Base-by-base conservation (phyloP, 768 basidiomycete genomes). In the Tephrocybe sp. region DNA sequence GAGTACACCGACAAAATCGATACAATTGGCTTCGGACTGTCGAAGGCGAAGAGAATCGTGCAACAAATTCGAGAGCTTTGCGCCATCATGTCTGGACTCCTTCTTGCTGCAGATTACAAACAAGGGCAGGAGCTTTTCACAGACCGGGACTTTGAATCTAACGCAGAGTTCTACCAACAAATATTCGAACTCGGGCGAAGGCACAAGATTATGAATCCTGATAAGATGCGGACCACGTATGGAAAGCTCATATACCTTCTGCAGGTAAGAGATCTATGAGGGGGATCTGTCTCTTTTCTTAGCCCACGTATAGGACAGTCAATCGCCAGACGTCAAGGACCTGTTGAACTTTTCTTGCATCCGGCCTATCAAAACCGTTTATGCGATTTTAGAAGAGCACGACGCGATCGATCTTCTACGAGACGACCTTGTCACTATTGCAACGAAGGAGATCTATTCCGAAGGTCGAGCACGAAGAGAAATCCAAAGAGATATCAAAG, bases 1-100 rank as follows among this genome's bases (percentile, higher is more conserved):
- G 91, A 93, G 64, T 92, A 92, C 63, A 93, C 91, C 35, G 91
- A 93, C 73, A 91, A 90, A 63, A 89, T 92, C 26, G 91, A 93
- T 69, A 89, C 86, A 41, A 68, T 92, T 32, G 82, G 86, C 2
- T 92, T 83, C 52, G 82, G 86, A 5, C 69, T 87, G 26, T 87
- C 86, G 24, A 93, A 92, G 64, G 80, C 89, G n/a, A 91, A 90
- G 63, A 82, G 91, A 7, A 90, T 92, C 36, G 91, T 93, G 3
- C 78, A 86, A 46, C 91, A 92, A 62, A 91, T 93, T 56, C 81
- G 87, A 28, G 91, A 92, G 61, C 76, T 93, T 2, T 93, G 91
- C 57, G 87, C 91, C 2, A 91, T 93, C 60, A 82, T 93, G 71
- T 91, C 89, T 11, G 91, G 91, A 1, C 73, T 93, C 18, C 69